Conservation (phyloP, 2,329 filamentous ascomycete genomes). For the Fusarium nurragi region DNA sequence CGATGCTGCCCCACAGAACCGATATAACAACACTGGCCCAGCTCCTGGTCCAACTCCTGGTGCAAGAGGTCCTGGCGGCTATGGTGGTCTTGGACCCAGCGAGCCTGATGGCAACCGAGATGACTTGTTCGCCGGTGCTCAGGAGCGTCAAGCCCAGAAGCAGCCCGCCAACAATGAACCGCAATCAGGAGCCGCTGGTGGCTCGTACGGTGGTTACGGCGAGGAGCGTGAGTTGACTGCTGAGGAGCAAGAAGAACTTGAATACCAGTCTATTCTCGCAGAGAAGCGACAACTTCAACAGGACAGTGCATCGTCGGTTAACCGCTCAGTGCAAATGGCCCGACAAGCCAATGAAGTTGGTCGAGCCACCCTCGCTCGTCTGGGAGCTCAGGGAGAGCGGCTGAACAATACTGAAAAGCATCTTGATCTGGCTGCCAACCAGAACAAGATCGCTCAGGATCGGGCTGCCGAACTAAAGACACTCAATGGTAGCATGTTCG, state of each 20-base stretch:
- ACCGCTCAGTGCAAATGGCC: conserved; percentile 54
- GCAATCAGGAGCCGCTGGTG: conserved; percentile 41
- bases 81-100: conserved; percentile 66
- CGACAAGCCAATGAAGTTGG: conserved; percentile 65
- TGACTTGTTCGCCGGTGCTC: conserved; percentile 69
- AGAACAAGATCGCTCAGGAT: conserved; percentile 80
- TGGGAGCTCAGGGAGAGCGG: conserved; percentile 81
- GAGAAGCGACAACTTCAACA: conserved; percentile 76
- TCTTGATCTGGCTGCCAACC: conserved; percentile 79
- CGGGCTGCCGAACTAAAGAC: conserved; percentile 85
- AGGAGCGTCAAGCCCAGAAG: conserved; percentile 58
- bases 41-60: conserved; percentile 47
- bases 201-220: conserved; percentile 64
- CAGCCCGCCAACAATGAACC: conserved; percentile 39
- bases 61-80: conserved; percentile 64
- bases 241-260: conserved; percentile 78
- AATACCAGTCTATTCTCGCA: conserved; percentile 69
- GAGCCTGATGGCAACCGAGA: conserved; percentile 66
- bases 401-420: conserved; percentile 86
- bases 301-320: conserved; percentile 65
- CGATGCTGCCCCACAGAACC: conserved; percentile 61
- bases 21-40: conserved; percentile 57
- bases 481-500: conserved; percentile 91
- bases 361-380: conserved; percentile 74
- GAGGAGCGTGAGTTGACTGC: conserved; percentile 82